A percentile compares a stretch with the other conserved stretches of the same genome.
phyloP scores from a whole-genome alignment of 1,284 basidiomycete species.

The Sanguinoderma infundibulare region DNA sequence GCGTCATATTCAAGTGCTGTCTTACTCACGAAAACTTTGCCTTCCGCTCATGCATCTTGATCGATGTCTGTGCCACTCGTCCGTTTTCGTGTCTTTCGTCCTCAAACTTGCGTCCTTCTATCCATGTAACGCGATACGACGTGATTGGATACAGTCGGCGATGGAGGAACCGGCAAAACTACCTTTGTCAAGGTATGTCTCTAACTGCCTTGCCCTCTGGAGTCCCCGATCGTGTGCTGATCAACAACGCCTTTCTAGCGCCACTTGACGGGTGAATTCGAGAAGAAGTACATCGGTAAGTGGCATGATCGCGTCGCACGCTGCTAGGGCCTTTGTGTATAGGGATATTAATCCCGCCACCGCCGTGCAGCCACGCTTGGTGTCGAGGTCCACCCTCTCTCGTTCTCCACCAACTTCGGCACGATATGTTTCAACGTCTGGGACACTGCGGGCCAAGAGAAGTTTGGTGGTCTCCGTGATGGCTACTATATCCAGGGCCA shows the following conservation, averaged over 20 bases:
- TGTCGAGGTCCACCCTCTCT: slow-evolving; percentile 98
- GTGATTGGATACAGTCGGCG: slow-evolving; percentile 72
- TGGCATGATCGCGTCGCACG: slow-evolving; percentile 11
- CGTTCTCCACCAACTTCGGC: slow-evolving; percentile 98
- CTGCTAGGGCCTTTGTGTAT: slow-evolving; percentile 4
- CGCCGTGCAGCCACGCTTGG: slow-evolving; percentile 87
- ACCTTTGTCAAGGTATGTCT: slow-evolving; percentile 91
- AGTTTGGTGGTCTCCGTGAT: slow-evolving; percentile 98
- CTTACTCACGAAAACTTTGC: slow-evolving; percentile 26
- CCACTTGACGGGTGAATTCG: slow-evolving; percentile 99
- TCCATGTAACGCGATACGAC: slow-evolving; percentile 20
- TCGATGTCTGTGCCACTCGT: slow-evolving; percentile 31
- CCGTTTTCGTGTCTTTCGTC: slow-evolving; percentile 35
- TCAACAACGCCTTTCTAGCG: slow-evolving; percentile 62
- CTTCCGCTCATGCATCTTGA: slow-evolving; percentile 22
- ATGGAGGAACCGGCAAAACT: slow-evolving; percentile 98
- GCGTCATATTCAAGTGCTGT: slow-evolving; percentile 17
- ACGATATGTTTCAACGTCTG: slow-evolving; percentile 99
- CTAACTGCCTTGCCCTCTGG: slow-evolving; percentile 23
- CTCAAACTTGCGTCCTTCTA: slow-evolving; percentile 9
- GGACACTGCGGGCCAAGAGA: slow-evolving; percentile 99
- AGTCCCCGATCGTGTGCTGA: slow-evolving; percentile 60
- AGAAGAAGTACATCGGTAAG: slow-evolving; percentile 99
- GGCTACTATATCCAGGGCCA: slow-evolving; percentile 99
- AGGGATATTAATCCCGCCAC: slow-evolving; percentile 27